Conservation (phyloP, 164 flowering plant species). For the Aristolochia californica region DNA sequence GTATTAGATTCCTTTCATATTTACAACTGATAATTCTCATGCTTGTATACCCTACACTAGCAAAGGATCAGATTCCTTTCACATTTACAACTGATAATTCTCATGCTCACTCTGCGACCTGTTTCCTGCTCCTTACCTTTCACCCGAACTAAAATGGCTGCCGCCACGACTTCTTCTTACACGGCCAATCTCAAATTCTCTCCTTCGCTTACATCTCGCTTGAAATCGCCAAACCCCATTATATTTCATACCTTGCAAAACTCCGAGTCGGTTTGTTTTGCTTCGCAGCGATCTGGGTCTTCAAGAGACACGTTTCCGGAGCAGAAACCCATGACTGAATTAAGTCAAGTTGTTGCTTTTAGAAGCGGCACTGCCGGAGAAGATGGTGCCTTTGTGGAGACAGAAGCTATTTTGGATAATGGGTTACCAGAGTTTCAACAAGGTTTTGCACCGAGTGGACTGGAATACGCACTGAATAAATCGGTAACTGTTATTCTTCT, state of each 20-base stretch:
- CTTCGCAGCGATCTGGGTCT: slow-evolving; percentile 4
- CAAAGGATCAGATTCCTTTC: too few relatives aligned
- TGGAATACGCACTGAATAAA: slow-evolving; percentile 47
- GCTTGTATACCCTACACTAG: too few relatives aligned
- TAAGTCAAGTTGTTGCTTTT: slow-evolving; percentile 13
- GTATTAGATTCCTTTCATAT: too few relatives aligned
- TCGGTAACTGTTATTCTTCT: slow-evolving; percentile 32
- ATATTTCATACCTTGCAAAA: background rate
- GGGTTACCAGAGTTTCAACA: slow-evolving; percentile 17
- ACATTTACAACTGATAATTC: too few relatives aligned
- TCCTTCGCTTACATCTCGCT: too few relatives aligned
- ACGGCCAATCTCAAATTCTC: too few relatives aligned
- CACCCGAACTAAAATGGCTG: too few relatives aligned
- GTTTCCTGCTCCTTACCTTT: too few relatives aligned
- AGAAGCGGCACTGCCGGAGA: slow-evolving; percentile 14
- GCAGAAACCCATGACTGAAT: slow-evolving; percentile 19
- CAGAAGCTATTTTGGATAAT: slow-evolving; percentile 23
- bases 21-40: too few relatives aligned
- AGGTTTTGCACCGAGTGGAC: slow-evolving; percentile 9
- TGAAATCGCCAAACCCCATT: background rate
- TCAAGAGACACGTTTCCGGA: slow-evolving; percentile 1
- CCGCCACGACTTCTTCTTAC: too few relatives aligned
- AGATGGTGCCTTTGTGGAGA: slow-evolving; percentile 20
- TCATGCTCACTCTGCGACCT: too few relatives aligned
- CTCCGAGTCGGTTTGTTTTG: background rate